Evolutionary conservation across 1,284 basidiomycete genomes (phyloP).

Genomic region (Anthracocystis panici-leucophaei): DNA sequence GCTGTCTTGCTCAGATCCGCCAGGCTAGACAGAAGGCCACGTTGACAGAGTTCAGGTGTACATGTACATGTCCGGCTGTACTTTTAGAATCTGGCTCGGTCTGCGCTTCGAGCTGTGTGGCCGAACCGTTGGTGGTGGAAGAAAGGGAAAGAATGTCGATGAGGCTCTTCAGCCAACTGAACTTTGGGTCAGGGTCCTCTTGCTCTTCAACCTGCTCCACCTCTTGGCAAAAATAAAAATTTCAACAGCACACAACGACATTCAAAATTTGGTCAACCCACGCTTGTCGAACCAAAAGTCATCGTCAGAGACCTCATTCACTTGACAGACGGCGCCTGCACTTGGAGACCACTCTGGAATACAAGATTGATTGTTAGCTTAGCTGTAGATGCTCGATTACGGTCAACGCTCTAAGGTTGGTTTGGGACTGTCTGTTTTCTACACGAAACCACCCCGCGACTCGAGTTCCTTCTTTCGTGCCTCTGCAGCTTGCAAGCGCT

Average conservation of each 20-base stretch:
- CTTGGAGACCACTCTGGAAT: neutral
- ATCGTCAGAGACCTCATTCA: too few species aligned
- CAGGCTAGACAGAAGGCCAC: neutral
- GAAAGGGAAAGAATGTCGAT: neutral
- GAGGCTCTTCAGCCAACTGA: too few species aligned
- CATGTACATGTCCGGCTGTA: neutral
- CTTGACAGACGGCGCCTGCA: too few species aligned
- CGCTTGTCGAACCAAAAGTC: neutral
- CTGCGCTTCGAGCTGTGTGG: neutral
- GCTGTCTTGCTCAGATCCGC: neutral
- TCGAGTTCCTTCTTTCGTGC: constrained; percentile 56
- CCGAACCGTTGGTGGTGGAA: neutral
- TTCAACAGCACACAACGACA: neutral
- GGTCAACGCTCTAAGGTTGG: neutral
- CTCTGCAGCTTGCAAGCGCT: constrained; percentile 60
- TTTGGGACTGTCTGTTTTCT: neutral
- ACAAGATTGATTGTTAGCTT: neutral
- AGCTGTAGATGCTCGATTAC: neutral
- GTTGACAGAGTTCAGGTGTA: neutral
- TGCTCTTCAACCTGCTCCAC: constrained; percentile 2
- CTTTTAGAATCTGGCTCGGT: too few species aligned
- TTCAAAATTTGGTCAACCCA: neutral
- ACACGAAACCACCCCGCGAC: constrained; percentile 41
- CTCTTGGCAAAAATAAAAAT: neutral
- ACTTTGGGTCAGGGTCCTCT: constrained; percentile 5